phyloP scores from a whole-genome alignment of 2,329 filamentous ascomycete species.

The Hymenoscyphus repandus region DNA sequence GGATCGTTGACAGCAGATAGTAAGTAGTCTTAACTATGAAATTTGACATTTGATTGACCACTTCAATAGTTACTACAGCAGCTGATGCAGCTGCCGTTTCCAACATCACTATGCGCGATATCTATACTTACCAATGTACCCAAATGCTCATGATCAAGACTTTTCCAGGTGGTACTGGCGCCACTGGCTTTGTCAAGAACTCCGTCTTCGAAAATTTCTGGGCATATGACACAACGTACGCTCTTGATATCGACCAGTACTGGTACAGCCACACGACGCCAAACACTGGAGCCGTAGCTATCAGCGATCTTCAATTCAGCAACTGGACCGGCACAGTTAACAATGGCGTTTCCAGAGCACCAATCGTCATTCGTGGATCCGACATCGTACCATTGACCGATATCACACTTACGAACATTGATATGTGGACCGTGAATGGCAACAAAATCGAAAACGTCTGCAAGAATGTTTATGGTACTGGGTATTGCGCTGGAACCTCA shows the following conservation, averaged over 20 bases:
- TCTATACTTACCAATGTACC: too few species aligned
- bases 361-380: too few species aligned
- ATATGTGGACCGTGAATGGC: too few species aligned
- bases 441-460: too few species aligned
- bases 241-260: slow-evolving; percentile 26
- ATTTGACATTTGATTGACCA: not conserved
- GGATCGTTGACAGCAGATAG: slow-evolving; percentile 26
- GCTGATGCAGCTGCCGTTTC: slow-evolving; percentile 7
- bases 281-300: slow-evolving; percentile 25
- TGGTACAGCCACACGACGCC: slow-evolving; percentile 23
- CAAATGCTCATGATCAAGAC: too few species aligned
- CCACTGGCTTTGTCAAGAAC: slow-evolving; percentile 33
- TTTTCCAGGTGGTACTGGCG: slow-evolving; percentile 33
- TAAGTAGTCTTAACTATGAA: not conserved
- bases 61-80: slow-evolving; percentile 1
- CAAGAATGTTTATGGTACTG: too few species aligned
- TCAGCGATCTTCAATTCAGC: slow-evolving; percentile 22
- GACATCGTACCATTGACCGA: too few species aligned
- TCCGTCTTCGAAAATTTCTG: slow-evolving; percentile 31
- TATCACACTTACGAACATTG: too few species aligned
- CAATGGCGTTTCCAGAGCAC: slow-evolving; percentile 24
- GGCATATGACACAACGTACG: slow-evolving; percentile 23
- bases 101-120: too few species aligned
- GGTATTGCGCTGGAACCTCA: too few species aligned
- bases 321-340: slow-evolving; percentile 33